Percentiles rank a stretch among this genome's conserved stretches.
phyloP scores from a whole-genome alignment of 345 rosid genomes.

The Moricandia arvensis region DNA sequence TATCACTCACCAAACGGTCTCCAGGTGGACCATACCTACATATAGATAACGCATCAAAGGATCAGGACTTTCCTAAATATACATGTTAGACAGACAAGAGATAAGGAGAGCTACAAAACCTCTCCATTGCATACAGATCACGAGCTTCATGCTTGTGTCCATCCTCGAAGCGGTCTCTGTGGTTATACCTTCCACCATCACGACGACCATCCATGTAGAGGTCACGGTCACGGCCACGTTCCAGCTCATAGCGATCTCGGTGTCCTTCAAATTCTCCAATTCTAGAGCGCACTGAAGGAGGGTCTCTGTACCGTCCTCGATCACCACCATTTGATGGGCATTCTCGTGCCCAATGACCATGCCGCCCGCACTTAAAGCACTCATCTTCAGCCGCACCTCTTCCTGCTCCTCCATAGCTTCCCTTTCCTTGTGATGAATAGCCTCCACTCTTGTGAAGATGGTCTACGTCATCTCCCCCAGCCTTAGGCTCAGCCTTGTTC shows the following conservation, averaged over 20 bases:
- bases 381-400: constrained; percentile 60
- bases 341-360: constrained; percentile 92
- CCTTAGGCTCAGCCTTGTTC: constrained; percentile 86
- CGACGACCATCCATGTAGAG: constrained; percentile 64
- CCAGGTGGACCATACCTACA: no score
- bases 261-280: constrained; percentile 57
- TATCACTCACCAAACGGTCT: no score
- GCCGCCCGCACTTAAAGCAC: constrained; percentile 86
- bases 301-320: constrained; percentile 52
- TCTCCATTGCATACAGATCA: no score
- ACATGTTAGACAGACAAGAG: not conserved
- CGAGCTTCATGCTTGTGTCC: not conserved
- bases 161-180: not conserved
- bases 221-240: constrained; percentile 67
- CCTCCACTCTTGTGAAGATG: constrained; percentile 58
- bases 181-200: constrained; percentile 47
- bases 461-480: constrained; percentile 58
- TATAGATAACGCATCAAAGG: no score
- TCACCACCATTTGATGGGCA: constrained; percentile 69
- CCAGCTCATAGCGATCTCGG: constrained; percentile 37
- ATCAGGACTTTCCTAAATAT: not conserved
- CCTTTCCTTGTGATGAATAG: constrained; percentile 48
- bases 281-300: constrained; percentile 59
- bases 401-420: constrained; percentile 12
- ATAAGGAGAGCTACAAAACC: not conserved